A percentile compares a stretch with the other conserved stretches of the same genome.
These are phyloP conservation scores for Flaveria brownii DNA, from an alignment of 129 eudicot genomes.

Conservation along the genomic window DNA sequence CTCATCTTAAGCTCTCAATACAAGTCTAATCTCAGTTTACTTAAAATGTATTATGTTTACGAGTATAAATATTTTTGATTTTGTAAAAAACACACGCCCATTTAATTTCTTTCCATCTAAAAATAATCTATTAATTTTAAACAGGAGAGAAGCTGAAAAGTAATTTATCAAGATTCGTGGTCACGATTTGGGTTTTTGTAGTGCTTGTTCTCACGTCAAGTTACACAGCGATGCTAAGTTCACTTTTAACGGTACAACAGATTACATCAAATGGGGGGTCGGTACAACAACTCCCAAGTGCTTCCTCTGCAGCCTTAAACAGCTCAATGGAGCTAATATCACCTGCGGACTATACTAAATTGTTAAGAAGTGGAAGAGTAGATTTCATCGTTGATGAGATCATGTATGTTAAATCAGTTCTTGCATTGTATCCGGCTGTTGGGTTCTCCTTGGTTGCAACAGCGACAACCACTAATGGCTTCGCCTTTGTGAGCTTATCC, in stretches of 20 bases:
- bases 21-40: not conserved
- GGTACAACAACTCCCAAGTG: conserved; percentile 24
- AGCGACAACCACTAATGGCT: conserved; percentile 34
- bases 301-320: not conserved
- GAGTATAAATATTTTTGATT: too few species aligned
- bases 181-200: conserved; percentile 46
- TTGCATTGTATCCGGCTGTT: conserved; percentile 14
- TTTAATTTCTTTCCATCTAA: too few species aligned
- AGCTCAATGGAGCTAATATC: conserved; percentile 10
- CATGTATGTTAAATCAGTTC: conserved; percentile 43
- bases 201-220: conserved; percentile 52
- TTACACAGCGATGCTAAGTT: conserved; percentile 61
- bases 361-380: conserved; percentile 45
- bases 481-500: conserved; percentile 39
- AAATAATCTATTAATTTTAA: too few species aligned
- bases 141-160: conserved; percentile 46
- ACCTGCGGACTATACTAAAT: conserved; percentile 32
- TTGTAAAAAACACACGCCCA: too few species aligned
- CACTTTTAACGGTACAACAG: conserved; percentile 54
- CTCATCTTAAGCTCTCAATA: conserved; percentile 38
- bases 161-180: conserved; percentile 48
- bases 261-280: conserved; percentile 27
- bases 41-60: not conserved
- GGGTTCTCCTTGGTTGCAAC: conserved; percentile 31
- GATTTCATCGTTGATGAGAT: conserved; percentile 48